Percentiles rank a stretch among this genome's conserved stretches.
Conservation (phyloP, 1,284 basidiomycete species). For the Mycena sp. region DNA sequence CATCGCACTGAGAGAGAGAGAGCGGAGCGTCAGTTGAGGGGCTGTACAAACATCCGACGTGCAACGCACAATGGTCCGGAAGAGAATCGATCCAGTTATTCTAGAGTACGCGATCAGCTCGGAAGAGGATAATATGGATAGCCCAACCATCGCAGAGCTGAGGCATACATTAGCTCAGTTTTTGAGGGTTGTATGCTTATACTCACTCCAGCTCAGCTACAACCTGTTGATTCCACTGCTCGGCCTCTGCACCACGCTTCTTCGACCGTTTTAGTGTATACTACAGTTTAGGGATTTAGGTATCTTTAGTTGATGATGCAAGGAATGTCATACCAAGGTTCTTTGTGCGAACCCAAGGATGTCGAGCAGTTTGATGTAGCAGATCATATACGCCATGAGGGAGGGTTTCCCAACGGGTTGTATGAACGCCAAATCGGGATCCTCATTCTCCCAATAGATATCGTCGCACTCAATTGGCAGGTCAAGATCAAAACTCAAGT, state of each 20-base stretch:
- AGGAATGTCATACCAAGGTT: slow-evolving; percentile 22
- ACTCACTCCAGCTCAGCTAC: slow-evolving; percentile 70
- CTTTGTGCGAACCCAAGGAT: slow-evolving; percentile 45
- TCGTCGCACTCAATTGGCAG: slow-evolving; percentile 29
- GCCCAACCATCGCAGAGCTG: slow-evolving; percentile 26
- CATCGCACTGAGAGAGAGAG: slow-evolving; percentile 40
- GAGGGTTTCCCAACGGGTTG: slow-evolving; percentile 53
- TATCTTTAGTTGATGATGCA: too few relatives aligned
- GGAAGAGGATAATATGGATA: slow-evolving; percentile 33
- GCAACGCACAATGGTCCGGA: slow-evolving; percentile 50
- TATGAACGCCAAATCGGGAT: slow-evolving; percentile 21
- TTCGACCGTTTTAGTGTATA: slow-evolving; percentile 49
- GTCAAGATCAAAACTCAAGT: slow-evolving; percentile 25
- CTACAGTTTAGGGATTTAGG: too few relatives aligned
- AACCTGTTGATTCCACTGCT: slow-evolving; percentile 42
- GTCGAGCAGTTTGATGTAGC: slow-evolving; percentile 56
- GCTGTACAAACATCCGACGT: neutral
- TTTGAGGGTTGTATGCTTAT: slow-evolving; percentile 69
- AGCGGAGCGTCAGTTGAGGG: neutral
- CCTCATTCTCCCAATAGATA: slow-evolving; percentile 24
- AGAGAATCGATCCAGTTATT: slow-evolving; percentile 67
- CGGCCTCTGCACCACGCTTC: slow-evolving; percentile 39
- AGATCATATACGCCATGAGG: slow-evolving; percentile 52
- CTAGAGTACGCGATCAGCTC: slow-evolving; percentile 63
- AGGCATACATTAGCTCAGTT: slow-evolving; percentile 48